Conservation (phyloP, 2,329 filamentous ascomycete genomes). For the Fusarium devonianum region DNA sequence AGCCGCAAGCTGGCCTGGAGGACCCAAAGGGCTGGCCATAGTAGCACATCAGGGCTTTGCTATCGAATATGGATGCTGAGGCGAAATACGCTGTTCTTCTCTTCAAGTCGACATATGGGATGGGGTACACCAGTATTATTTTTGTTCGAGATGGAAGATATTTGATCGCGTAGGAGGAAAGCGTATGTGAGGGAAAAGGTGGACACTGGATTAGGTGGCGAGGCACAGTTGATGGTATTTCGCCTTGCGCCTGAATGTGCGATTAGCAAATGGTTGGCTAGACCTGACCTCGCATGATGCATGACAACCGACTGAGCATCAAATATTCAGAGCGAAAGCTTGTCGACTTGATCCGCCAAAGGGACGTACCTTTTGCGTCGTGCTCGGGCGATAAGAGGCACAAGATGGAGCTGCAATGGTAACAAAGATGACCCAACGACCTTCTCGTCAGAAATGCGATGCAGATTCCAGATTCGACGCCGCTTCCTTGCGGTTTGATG, state of each 20-base stretch:
- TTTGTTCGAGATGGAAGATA: too few relatives aligned
- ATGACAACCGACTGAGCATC: conserved; percentile 23
- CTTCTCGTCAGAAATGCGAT: too few relatives aligned
- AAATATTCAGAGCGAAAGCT: conserved; percentile 13
- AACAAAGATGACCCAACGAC: too few relatives aligned
- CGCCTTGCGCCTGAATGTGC: conserved; percentile 27
- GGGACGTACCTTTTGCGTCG: conserved; percentile 7
- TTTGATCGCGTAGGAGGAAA: background rate
- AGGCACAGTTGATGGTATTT: conserved; percentile 25
- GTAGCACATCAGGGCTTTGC: conserved; percentile 33
- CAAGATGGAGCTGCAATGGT: too few relatives aligned
- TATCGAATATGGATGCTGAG: conserved; percentile 7
- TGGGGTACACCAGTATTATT: too few relatives aligned
- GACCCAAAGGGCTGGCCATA: conserved; percentile 39
- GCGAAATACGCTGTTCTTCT: conserved; percentile 13
- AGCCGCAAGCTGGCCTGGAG: conserved; percentile 31
- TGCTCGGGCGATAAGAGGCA: background rate
- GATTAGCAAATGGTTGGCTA: conserved; percentile 39
- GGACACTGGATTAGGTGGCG: conserved; percentile 3
- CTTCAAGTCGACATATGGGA: conserved; percentile 28
- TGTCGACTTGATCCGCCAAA: background rate
- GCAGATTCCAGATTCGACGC: too few relatives aligned
- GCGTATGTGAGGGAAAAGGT: background rate
- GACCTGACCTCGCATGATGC: conserved; percentile 38
- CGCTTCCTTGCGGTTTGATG: background rate